A percentile compares a stretch with the other conserved stretches of the same genome.
Evolutionary conservation across 2,329 filamentous ascomycete genomes (phyloP).

Genomic region (Monosporascus sp.): DNA sequence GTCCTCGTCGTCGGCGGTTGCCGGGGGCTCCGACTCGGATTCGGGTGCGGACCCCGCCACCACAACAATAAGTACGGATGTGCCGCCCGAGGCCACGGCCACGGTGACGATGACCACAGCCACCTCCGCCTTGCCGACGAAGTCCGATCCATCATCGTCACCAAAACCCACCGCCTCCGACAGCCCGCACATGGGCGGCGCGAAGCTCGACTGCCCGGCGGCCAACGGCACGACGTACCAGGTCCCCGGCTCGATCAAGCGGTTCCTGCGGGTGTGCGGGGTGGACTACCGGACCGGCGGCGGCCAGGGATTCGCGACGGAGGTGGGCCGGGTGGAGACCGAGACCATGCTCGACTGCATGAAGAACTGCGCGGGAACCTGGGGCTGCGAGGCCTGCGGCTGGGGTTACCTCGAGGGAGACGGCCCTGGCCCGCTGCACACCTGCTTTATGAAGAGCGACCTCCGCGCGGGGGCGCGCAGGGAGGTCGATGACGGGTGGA

Average conservation of each 20-base stretch:
- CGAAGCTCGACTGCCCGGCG: conserved; percentile 34
- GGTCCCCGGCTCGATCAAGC: conserved; percentile 34
- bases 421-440: conserved; percentile 33
- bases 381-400: conserved; percentile 36
- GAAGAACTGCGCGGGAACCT: conserved; percentile 35
- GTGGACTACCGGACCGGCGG: conserved; percentile 36
- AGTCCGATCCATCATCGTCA: conserved; percentile 4
- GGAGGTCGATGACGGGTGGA: conserved; percentile 32
- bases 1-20: too few species aligned
- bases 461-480: conserved; percentile 24
- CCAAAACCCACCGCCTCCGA: conserved; percentile 18
- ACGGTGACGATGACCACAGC: conserved; percentile 10
- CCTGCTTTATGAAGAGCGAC: conserved; percentile 40
- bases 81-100: neutral
- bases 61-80: conserved; percentile 2
- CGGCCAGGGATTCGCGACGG: conserved; percentile 13
- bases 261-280: conserved; percentile 41
- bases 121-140: conserved; percentile 6
- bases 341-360: conserved; percentile 40
- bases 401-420: conserved; percentile 42
- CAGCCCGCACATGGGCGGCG: conserved; percentile 2
- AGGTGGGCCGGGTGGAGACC: conserved; percentile 30
- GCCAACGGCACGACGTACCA: conserved; percentile 40
- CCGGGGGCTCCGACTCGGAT: neutral
- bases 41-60: conserved; percentile 7